Evolutionary conservation across 1,284 basidiomycete species (phyloP), one percentile per base, ranked within the genome.

Genomic region (Moesziomyces globuligerus): DNA sequence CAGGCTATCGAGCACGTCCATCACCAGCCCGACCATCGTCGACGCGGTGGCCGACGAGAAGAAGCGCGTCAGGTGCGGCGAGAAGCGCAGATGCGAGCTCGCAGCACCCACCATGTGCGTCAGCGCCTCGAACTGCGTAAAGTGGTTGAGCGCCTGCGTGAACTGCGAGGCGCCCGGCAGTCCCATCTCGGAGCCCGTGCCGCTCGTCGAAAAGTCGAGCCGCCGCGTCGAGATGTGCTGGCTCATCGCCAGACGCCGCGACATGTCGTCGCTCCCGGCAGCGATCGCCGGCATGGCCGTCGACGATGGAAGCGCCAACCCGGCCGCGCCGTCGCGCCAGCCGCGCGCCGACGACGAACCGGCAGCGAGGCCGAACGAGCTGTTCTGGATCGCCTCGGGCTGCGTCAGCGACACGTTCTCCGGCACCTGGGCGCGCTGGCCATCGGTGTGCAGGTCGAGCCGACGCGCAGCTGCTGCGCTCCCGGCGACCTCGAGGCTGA

Each of bases 51-150:
- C 52, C 7, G 61, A 60, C 8, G 71, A 72, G 49, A 79, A 80
- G 74, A 81, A 79, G 41, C 80, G 72, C 36, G 80, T 82, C 32
- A 81, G 73, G 42, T 82, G 79, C 24, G 79, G 74, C 23, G 70
- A 69, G 62, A 80, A 76, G 36, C 76, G 68, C 43, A 73, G 42
- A 56, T 77, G 62, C 40, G 68, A 45, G 37, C 57, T 62, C 29
- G 53, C 57, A 2, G 46, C 41, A 1, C 48, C 54, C 24, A 71
- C 53, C 50, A 62, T 48, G 37, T 59, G 55, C 1, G 64, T 61
- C 34, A 72, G 69, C 45, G 69, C 58, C 28, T 68, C 69, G 52
- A 72, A 76, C 24, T 76, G 74, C 2, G 76, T 75, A 37, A 77
- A 61, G 56, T 74, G 74, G 46, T 72, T 76, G 42, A 78, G 58